Evolutionary conservation across 2,329 filamentous ascomycete genomes (phyloP).

Genomic region (Aspergillus amoenus): DNA sequence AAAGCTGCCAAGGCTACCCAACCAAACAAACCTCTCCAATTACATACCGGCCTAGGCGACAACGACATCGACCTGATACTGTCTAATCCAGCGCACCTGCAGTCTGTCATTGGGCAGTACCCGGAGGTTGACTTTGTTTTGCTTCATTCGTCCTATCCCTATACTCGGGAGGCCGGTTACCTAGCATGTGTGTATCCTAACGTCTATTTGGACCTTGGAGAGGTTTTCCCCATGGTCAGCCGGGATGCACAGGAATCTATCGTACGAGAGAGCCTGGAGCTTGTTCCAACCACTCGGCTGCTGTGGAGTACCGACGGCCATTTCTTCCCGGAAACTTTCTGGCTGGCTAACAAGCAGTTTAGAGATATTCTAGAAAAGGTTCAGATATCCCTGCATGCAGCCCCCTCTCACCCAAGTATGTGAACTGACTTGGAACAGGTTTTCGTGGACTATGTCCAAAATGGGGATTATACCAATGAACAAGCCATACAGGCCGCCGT

Average conservation of each 20-base stretch:
- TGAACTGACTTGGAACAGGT: slow-evolving; percentile 47
- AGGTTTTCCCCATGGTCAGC: slow-evolving; percentile 77
- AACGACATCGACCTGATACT: slow-evolving; percentile 70
- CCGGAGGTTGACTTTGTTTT: slow-evolving; percentile 71
- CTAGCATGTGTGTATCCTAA: slow-evolving; percentile 75
- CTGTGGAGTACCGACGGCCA: slow-evolving; percentile 81
- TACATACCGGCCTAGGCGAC: slow-evolving; percentile 81
- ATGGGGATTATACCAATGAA: slow-evolving; percentile 58
- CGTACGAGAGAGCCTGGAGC: slow-evolving; percentile 70
- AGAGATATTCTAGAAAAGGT: slow-evolving; percentile 69
- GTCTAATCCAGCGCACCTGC: slow-evolving; percentile 73
- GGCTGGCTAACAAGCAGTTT: slow-evolving; percentile 70
- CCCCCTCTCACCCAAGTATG: slow-evolving; percentile 16
- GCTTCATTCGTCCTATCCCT: slow-evolving; percentile 79
- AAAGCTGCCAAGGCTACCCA: slow-evolving; percentile 36
- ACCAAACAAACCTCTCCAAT: slow-evolving; percentile 71
- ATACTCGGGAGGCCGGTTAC: slow-evolving; percentile 74
- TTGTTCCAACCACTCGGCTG: slow-evolving; percentile 73
- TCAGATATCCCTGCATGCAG: background rate
- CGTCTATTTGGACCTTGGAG: slow-evolving; percentile 78
- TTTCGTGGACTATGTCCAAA: slow-evolving; percentile 65
- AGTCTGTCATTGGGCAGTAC: slow-evolving; percentile 69
- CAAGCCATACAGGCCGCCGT: slow-evolving; percentile 65
- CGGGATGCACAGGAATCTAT: slow-evolving; percentile 72
- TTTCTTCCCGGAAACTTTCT: slow-evolving; percentile 75